Conservation (phyloP, 768 basidiomycete species). For the Crucibulum laeve region DNA sequence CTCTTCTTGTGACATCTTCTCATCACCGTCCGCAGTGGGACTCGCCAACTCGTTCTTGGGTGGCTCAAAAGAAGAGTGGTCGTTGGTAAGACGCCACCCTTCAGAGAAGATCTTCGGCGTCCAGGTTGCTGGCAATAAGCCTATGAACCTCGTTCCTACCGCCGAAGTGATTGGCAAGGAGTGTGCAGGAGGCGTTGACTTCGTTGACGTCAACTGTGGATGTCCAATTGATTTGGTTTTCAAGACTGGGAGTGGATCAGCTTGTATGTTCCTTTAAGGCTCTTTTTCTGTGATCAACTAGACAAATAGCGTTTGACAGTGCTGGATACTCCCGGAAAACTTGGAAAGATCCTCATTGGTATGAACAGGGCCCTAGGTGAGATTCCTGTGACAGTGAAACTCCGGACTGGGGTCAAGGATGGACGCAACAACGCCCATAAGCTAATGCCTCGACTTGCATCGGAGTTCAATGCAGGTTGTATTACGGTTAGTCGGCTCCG, state of each 20-base stretch:
- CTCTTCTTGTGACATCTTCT: constrained; percentile 3
- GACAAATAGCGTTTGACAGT: constrained; percentile 60
- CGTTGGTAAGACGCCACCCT: constrained; percentile 83
- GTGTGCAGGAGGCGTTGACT: constrained; percentile 67
- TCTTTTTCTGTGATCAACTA: too few relatives aligned
- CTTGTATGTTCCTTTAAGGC: constrained; percentile 48
- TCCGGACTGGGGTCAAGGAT: constrained; percentile 92
- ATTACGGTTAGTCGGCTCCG: constrained; percentile 31
- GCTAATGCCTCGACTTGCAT: constrained; percentile 74
- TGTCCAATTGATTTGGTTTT: constrained; percentile 98
- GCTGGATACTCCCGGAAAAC: constrained; percentile 73
- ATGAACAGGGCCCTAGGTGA: constrained; percentile 91
- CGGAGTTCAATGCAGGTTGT: constrained; percentile 43
- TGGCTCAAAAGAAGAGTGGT: constrained; percentile 95
- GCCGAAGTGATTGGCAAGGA: constrained; percentile 79
- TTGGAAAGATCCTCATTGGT: constrained; percentile 84
- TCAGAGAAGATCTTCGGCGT: constrained; percentile 86
- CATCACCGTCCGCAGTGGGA: constrained; percentile 56
- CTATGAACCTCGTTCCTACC: constrained; percentile 68
- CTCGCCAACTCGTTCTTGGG: constrained; percentile 85
- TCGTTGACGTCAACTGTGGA: constrained; percentile 93
- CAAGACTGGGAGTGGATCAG: constrained; percentile 85
- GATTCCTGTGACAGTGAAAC: constrained; percentile 85
- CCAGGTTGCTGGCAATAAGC: constrained; percentile 89
- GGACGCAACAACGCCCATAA: constrained; percentile 85